These are phyloP conservation scores for Pyropia yezoensis DNA, from an alignment of 23 red algal genomes.

Conservation along the genomic window DNA sequence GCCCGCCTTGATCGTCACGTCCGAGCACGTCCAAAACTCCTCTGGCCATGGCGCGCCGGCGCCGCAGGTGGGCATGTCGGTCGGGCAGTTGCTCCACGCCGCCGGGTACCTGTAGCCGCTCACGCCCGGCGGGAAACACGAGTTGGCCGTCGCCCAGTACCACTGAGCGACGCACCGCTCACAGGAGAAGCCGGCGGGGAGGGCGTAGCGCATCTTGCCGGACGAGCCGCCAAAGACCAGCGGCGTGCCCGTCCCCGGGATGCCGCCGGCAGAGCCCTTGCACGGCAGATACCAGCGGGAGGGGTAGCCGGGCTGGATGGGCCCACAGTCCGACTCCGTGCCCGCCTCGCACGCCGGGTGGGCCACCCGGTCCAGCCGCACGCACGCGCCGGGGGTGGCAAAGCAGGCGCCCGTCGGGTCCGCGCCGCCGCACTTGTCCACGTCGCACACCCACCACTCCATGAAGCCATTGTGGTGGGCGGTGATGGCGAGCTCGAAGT, in stretches of 20 bases:
- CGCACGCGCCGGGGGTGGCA: conserved; percentile 12
- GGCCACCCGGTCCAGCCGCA: conserved; percentile 20
- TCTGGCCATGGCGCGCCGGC: conserved; percentile 24
- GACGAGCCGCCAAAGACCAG: conserved; percentile 16
- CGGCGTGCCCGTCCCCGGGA: too few species aligned
- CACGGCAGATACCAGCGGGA: conserved; percentile 37
- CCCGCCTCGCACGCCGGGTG: conserved; percentile 33
- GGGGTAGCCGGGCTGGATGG: conserved; percentile 28
- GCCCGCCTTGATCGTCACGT: conserved; percentile 38
- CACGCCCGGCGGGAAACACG: conserved; percentile 1
- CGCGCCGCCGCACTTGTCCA: conserved; percentile 32
- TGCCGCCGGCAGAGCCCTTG: too few species aligned
- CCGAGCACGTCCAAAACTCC: conserved; percentile 53
- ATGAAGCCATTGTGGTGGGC: conserved; percentile 55
- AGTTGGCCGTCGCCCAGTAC: conserved; percentile 27
- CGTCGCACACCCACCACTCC: conserved; percentile 48
- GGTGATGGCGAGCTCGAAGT: conserved; percentile 26
- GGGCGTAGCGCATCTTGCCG: conserved; percentile 23
- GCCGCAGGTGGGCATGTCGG: background rate
- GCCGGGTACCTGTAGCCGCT: conserved; percentile 1
- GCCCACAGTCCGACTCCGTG: conserved; percentile 23
- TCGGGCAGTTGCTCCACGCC: background rate
- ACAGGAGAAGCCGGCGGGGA: conserved; percentile 6
- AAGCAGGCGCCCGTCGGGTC: conserved; percentile 10
- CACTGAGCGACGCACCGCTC: conserved; percentile 8